Evolutionary conservation across 805 yeast species (phyloP), one percentile per base, ranked within the genome.

Genomic region (Lipomyces kockii): DNA sequence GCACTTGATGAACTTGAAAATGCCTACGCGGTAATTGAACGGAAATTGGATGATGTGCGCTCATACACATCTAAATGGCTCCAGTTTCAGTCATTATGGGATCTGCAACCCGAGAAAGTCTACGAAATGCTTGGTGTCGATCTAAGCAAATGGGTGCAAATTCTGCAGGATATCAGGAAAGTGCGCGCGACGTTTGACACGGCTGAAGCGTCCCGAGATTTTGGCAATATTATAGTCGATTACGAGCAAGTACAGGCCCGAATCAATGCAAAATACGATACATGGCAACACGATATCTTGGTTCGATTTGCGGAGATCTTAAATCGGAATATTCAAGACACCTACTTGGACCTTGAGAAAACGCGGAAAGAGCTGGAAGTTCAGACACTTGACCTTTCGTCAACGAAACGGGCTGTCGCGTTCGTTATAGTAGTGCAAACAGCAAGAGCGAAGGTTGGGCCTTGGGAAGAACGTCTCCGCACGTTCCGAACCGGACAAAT

Each of bases 11-110:
- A 61, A 17, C 37, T 69, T 2, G 56, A 32, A 4, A 20, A n/a
- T 14, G 70, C 66, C 9, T 62, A 80, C 17, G 61, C 60, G 1
- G 64, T 69, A 3, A 74, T 86, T 5, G 85, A 84, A n/a, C 27
- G 25, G 0, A 65, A 78, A 3, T 73, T 79, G 22, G 51, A 58
- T 0, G 65, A 74, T 2, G 82, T 85, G 0, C 57, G 71, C 0
- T 61, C 20, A 0, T 87, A 87, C 71, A 76, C 84, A 20, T 63
- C 72, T 0, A 78, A 79, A 20, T 90, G 96, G 96, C 72, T 74
- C 1, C 78, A 77, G 25, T 79, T 88, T 34, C 89, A 87, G 73
- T 76, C 82, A 0, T 75, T 89, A 3, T 88, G 92, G 91, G 87
- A 84, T 67, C 72, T 88, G 9, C 80, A 82, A 14, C 71, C 83